Base-by-base conservation (phyloP, 208 protist genomes). In the Trypanosomatidae sp. region DNA sequence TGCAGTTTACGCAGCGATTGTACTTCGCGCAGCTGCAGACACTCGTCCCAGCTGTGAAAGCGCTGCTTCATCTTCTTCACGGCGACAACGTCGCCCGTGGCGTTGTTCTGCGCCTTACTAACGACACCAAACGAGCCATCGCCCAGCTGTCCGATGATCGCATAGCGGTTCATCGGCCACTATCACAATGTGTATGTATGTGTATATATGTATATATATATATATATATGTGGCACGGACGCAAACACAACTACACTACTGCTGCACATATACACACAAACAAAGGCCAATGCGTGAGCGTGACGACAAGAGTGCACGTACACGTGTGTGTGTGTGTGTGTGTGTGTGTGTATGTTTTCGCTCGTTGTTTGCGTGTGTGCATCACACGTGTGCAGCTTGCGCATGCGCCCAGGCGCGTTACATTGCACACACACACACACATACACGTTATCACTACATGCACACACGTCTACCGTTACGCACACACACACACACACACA, bases 61-160 rank as follows among this genome's bases (percentile, higher is more conserved):
- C 93, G 93, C 62, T 94, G 80, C 72, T 99, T 99, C 95, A 99
- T 99, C 57, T 96, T 96, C 59, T 99, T 99, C 20, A 99, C 96
- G 5, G 97, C 97, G 6, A 99, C 96, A 16, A 97, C 71, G 43
- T 98, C 96, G 4, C 75, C 77, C 0, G 65, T 98, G 11, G 76
- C 30, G 5, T 48, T 80, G 46, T 98, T 77, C 23, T 88, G 61
- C 3, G 95, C 96, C 46, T 95, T 96, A 21, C 88, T 86, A 10
- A 99, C 97, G 3, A 78, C 79, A 46, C 97, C 97, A 58, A 97
- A 99, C 1, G 96, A 96, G 18, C 97, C 97, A 69, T 98, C 96
- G 10, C 97, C 97, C 3, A 98, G 32, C 45, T 91, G 71, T 43
- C 95, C 89, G 24, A 94, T 66, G 26, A 96, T 84, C n/a, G 93